Base-by-base conservation (phyloP, 495 filamentous ascomycete species). In the Daldinia concentrica region DNA sequence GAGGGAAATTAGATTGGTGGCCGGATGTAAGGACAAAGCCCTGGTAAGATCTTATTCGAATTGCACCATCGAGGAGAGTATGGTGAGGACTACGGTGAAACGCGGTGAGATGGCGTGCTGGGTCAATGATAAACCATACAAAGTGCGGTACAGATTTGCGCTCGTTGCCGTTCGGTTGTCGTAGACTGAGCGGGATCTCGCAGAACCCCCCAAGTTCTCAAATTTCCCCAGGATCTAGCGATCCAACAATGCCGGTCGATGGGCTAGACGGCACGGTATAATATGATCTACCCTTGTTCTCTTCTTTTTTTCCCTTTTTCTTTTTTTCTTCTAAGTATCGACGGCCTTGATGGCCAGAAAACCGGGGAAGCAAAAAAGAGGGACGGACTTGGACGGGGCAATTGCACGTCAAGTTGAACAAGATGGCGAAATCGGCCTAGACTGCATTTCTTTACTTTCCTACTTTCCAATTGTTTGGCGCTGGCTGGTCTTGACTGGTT, bases 361-460 rank as follows among this genome's bases (percentile, higher is more conserved):
- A 26, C 50, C 50, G 50, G 50, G 24, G 50, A 30, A 14, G 50
- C 14, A 36, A 14, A 14, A 36, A 22, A 37, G 17, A 57, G 30
- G n/a, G 29, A 34, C 29, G 24, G 32, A 36, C 34, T 36, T 36
- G 34, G 3, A 36, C 12, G 34, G 34, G 36, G 22, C 22, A 43
- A 43, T 58, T 73, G 70, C 65, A 68, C 50, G 51, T 62, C 34
- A 66, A 36, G 56, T 58, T 24, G n/a, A 65, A 29, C 50, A 14
- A 45, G 50, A 73, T 73, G 71, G 71, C 71, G 71, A 73, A 69
- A 73, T 73, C 71, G 71, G 71, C 66, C 34, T 8, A 69, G 24
- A 7, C 15, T 59, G 60, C 48, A 60, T 58, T 65, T 27, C 30
- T 30, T 60, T 51, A 41, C 37, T 37, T 70, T 17, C 37, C n/a